Evolutionary conservation across 1,284 basidiomycete species (phyloP), one percentile per base, ranked within the genome.

Genomic region (Naganishia liquefaciens): DNA sequence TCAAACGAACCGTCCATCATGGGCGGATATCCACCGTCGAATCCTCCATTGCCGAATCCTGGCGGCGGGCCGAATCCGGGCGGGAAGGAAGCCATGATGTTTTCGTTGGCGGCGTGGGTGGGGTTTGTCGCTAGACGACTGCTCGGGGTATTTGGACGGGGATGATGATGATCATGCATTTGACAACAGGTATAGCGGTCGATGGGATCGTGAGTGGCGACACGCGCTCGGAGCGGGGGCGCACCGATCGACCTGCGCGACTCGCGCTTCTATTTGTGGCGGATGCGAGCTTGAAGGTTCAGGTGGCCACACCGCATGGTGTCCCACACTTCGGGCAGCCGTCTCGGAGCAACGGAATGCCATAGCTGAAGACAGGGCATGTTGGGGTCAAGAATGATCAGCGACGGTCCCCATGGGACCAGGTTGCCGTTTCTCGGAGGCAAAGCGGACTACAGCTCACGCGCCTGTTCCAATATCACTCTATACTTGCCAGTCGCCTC

Each of bases 41-140:
- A 33, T 46, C 75, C 75, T 67, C 71, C 63, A 51, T 47, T 53
- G 58, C 69, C 63, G 67, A 76, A 74, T 21, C 73, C 73, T 33
- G 74, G 72, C 23, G 76, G 75, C 54, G 71, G 68, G 46, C 74
- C 75, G 66, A 79, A 79, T 69, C 76, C 76, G 64, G 77, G 76
- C 47, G 77, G 77, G 62, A 72, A 75, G 51, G 76, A 77, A 46
- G 55, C 55, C 75, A 77, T 79, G 70, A 52, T 69, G 63, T 27
- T 25, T 49, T 21, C 10, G 23, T 27, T 37, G n/a, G 30, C 25
- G 37, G 21, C 30, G 54, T 10, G 27, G 53, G 40, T 43, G 5
- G 33, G 13, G 6, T 49, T 21, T 49, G 47, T 49, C 13, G n/a
- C 47, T 15, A 15, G 25, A 49, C 47, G 47, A 27, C 25, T 39